Conservation (phyloP, 305 asterid species). For the Ajuga reptans region DNA sequence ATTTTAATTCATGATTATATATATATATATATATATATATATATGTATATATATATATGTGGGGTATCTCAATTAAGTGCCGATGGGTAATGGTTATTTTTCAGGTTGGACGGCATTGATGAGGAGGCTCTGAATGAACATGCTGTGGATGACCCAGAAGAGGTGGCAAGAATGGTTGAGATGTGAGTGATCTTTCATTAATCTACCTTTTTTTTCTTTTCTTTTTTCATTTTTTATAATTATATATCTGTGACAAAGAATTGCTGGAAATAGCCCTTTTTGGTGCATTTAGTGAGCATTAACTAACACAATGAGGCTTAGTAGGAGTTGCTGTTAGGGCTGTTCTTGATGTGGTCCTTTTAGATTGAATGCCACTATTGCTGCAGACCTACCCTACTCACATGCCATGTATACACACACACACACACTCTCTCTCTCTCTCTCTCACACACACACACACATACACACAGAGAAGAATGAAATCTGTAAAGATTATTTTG, state of each 20-base stretch:
- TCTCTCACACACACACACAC: background rate
- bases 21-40: background rate
- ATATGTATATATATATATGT: too few relatives aligned
- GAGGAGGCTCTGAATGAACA: constrained; percentile 44
- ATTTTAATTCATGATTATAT: background rate
- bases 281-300: constrained; percentile 26
- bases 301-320: constrained; percentile 28
- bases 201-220: background rate
- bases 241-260: constrained; percentile 5
- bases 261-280: constrained; percentile 12
- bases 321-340: constrained; percentile 22
- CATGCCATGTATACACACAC: constrained; percentile 3
- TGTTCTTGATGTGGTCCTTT: constrained; percentile 36
- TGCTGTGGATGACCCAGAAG: constrained; percentile 74
- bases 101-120: constrained; percentile 55
- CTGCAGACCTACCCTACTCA: constrained; percentile 36
- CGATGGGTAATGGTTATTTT: constrained; percentile 17
- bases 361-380: constrained; percentile 20
- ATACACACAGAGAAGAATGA: background rate
- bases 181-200: constrained; percentile 37
- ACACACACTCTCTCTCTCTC: background rate
- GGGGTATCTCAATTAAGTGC: constrained; percentile 15
- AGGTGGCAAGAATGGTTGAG: constrained; percentile 69
- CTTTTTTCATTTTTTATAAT: background rate
- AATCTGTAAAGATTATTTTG: background rate